Evolutionary conservation across 2,329 filamentous ascomycete genomes (phyloP).

Genomic region (Colletotrichum tofieldiae): DNA sequence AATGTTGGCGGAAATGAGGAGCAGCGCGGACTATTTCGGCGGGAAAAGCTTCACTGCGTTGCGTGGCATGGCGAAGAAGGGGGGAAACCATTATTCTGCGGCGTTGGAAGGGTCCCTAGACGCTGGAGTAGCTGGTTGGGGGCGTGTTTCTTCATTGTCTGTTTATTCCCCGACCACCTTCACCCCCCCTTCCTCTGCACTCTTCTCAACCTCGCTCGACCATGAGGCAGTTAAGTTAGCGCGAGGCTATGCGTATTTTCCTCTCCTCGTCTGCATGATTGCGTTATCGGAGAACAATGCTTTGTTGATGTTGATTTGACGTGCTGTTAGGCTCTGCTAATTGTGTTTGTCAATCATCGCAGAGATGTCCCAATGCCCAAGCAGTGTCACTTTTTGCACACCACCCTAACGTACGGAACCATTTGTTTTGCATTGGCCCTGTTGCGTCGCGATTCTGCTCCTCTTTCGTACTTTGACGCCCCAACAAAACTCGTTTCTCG

Average conservation of each 20-base stretch:
- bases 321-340: conserved; percentile 18
- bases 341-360: conserved; percentile 2
- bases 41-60: conserved; percentile 3
- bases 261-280: conserved; percentile 3
- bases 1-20: conserved; percentile 32
- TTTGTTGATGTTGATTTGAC: conserved; percentile 21
- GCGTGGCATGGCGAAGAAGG: background rate
- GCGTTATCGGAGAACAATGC: conserved; percentile 39
- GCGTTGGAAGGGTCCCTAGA: conserved; percentile 23
- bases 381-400: background rate
- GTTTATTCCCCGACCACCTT: conserved; percentile 14
- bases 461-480: conserved; percentile 2
- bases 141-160: background rate
- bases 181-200: background rate
- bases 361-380: background rate
- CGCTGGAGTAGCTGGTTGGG: conserved; percentile 5
- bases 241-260: conserved; percentile 30
- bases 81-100: conserved; percentile 1
- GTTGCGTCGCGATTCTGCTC: background rate
- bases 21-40: conserved; percentile 3
- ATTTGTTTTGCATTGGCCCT: conserved; percentile 6
- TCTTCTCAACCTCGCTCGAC: background rate
- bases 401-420: background rate
- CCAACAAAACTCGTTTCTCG: conserved; percentile 18
- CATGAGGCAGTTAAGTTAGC: conserved; percentile 25